A percentile compares a stretch with the other conserved stretches of the same genome.
Conservation (phyloP, 1,284 basidiomycete species). For the Ganoderma multipileum region DNA sequence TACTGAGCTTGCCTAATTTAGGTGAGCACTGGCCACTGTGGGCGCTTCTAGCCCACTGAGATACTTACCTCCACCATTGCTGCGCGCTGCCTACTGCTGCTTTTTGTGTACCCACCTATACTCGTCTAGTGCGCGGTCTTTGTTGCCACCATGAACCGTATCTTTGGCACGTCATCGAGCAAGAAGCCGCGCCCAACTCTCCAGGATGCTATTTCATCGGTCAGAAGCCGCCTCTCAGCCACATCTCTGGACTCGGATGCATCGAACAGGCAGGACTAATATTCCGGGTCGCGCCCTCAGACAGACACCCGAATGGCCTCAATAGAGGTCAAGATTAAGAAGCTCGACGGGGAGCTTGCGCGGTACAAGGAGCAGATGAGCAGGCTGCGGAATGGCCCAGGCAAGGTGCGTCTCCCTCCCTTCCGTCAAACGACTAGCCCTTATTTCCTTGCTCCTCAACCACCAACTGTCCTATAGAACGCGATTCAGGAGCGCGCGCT, state of each 20-base stretch:
- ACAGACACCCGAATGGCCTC: conserved; percentile 90
- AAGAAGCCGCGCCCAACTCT: conserved; percentile 91
- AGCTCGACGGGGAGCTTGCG: conserved; percentile 92
- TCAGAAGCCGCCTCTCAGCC: conserved; percentile 46
- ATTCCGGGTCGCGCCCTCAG: conserved; percentile 47
- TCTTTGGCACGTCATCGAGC: conserved; percentile 79
- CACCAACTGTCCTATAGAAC: conserved; percentile 59
- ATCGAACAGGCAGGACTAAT: conserved; percentile 7
- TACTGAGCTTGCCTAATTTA: conserved; percentile 19
- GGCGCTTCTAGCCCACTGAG: conserved; percentile 1
- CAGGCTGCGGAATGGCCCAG: conserved; percentile 92
- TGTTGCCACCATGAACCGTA: conserved; percentile 69
- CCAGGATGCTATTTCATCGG: conserved; percentile 90
- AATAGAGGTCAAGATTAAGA: conserved; percentile 97
- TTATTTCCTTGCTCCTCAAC: neutral
- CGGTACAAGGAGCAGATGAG: conserved; percentile 98
- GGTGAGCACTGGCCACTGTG: neutral
- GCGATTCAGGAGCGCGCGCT: conserved; percentile 97
- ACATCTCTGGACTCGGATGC: neutral
- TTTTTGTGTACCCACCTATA: too few relatives aligned
- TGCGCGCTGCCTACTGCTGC: neutral
- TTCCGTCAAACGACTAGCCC: neutral
- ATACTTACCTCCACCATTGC: neutral
- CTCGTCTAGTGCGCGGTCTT: conserved; percentile 32
- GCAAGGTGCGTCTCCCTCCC: conserved; percentile 72